Conservation (phyloP, 2,329 filamentous ascomycete genomes). For the Bipolaris zeicola region DNA sequence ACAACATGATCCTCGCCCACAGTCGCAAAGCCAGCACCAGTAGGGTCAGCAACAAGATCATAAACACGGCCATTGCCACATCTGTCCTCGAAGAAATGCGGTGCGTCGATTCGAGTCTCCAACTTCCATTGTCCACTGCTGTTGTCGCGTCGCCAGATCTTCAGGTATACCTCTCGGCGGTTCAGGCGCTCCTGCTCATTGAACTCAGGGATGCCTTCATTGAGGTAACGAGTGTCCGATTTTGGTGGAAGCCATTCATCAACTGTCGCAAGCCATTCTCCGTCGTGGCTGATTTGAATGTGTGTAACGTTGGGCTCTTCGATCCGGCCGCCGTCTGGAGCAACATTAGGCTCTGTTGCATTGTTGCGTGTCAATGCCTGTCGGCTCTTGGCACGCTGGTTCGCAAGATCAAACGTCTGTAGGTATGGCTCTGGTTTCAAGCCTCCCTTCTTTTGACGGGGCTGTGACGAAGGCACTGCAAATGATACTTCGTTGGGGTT, state of each 20-base stretch:
- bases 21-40: conserved; percentile 75
- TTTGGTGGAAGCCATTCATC: conserved; percentile 85
- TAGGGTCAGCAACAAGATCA: conserved; percentile 73
- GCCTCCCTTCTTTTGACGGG: conserved; percentile 36
- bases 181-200: conserved; percentile 53
- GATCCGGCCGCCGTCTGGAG: conserved; percentile 72
- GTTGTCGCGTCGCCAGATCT: conserved; percentile 80
- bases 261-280: conserved; percentile 86
- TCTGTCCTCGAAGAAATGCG: conserved; percentile 66
- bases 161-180: conserved; percentile 77
- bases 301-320: conserved; percentile 78
- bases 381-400: conserved; percentile 76
- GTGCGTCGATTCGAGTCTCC: conserved; percentile 80
- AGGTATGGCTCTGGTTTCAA: conserved; percentile 64
- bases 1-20: conserved; percentile 80
- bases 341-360: conserved; percentile 78
- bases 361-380: conserved; percentile 91
- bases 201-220: conserved; percentile 49
- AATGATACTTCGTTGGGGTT: conserved; percentile 51
- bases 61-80: conserved; percentile 65
- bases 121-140: conserved; percentile 68
- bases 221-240: conserved; percentile 67
- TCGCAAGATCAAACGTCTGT: conserved; percentile 85
- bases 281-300: conserved; percentile 77
- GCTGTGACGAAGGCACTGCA: conserved; percentile 59